These are phyloP conservation scores for Rhododendron kiyosumense DNA, from an alignment of 148 eudicot genomes.

Conservation along the genomic window DNA sequence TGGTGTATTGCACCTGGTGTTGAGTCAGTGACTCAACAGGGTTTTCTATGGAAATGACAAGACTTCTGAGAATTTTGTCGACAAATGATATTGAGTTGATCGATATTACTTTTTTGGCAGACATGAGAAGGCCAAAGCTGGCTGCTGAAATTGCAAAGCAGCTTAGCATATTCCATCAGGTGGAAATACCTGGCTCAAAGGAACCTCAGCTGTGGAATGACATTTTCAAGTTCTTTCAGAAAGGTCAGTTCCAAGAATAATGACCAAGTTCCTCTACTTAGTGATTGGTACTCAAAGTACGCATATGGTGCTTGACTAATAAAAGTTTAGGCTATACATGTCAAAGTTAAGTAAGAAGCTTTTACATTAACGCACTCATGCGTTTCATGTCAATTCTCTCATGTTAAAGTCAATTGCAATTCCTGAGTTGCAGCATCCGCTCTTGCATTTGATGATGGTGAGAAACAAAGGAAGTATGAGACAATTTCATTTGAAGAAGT, in stretches of 20 bases:
- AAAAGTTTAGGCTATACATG: not conserved
- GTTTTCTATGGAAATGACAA: no score
- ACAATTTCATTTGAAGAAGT: constrained; percentile 69
- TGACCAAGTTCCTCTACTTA: not conserved
- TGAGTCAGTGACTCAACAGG: no score
- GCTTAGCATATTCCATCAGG: no score
- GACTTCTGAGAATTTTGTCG: not conserved
- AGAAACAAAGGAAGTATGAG: constrained; percentile 59
- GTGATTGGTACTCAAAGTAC: not conserved
- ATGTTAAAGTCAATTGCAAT: constrained; percentile 9
- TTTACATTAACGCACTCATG: not conserved
- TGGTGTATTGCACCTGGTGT: no score
- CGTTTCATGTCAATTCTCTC: constrained; percentile 3
- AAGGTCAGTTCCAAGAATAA: constrained; percentile 43
- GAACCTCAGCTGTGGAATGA: no score
- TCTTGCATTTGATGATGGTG: constrained; percentile 59
- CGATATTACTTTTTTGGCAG: not conserved
- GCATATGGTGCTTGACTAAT: not conserved
- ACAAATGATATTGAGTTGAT: constrained; percentile 7
- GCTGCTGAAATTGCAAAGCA: constrained; percentile 12
- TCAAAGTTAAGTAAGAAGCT: not conserved
- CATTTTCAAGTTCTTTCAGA: constrained; percentile 53
- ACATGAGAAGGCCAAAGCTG: no score
- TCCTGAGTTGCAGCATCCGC: constrained; percentile 63
- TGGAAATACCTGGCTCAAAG: no score